Conservation (phyloP, 2,329 filamentous ascomycete species). For the Akanthomyces lecanii region DNA sequence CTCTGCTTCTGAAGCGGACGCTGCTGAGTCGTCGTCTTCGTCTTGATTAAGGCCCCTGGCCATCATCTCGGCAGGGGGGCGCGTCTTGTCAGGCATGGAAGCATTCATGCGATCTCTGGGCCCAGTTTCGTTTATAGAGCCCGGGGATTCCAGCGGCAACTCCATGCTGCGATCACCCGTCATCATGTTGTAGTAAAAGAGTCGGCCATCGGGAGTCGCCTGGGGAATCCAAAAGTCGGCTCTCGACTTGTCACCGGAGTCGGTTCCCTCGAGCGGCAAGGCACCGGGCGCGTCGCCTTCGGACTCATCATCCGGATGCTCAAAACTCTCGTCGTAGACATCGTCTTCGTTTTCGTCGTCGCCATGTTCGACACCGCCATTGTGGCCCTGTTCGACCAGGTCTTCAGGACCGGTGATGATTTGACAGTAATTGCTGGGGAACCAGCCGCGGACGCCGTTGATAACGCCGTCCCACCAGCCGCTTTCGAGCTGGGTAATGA, state of each 20-base stretch:
- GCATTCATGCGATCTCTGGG: conserved; percentile 87
- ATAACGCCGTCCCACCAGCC: conserved; percentile 99
- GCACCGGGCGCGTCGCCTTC: conserved; percentile 57
- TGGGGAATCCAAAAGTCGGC: conserved; percentile 99
- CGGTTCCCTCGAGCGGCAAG: conserved; percentile 65
- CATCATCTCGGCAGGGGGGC: conserved; percentile 87
- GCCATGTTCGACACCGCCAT: conserved; percentile 49
- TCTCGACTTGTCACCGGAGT: conserved; percentile 65
- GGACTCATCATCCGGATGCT: conserved; percentile 59
- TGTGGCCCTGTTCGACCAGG: conserved; percentile 57
- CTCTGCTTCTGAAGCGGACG: conserved; percentile 82
- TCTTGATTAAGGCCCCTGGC: conserved; percentile 75
- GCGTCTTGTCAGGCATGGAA: conserved; percentile 81
- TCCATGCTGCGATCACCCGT: conserved; percentile 95
- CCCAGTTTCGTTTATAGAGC: conserved; percentile 73
- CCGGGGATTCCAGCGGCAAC: conserved; percentile 85
- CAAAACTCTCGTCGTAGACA: conserved; percentile 63
- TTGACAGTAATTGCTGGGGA: conserved; percentile 97
- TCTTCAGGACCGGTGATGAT: conserved; percentile 76
- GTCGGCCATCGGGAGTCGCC: conserved; percentile 83
- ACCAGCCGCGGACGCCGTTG: conserved; percentile 95
- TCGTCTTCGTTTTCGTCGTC: conserved; percentile 63
- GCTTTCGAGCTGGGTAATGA: conserved; percentile 95
- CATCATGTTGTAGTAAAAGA: conserved; percentile 98
- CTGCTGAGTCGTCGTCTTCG: conserved; percentile 82